Conservation (phyloP, 202 grass and related monocot species). For the Digitaria exilis region DNA sequence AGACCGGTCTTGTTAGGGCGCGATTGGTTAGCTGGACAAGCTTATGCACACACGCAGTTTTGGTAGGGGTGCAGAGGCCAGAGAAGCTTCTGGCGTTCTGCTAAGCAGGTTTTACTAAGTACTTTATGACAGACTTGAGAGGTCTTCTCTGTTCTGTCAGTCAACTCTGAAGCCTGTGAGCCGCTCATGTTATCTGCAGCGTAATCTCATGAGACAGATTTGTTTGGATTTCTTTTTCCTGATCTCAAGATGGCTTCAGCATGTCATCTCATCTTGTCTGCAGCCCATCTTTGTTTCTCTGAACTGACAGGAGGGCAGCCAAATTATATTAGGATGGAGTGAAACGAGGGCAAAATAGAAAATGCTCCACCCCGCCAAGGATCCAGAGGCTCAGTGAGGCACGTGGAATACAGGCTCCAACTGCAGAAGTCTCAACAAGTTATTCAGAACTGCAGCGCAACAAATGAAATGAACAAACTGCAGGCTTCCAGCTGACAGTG, state of each 20-base stretch:
- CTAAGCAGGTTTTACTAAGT: neutral
- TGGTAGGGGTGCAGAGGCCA: neutral
- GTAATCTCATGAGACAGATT: neutral
- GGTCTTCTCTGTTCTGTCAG: neutral
- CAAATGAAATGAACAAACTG: neutral
- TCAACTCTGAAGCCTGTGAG: neutral
- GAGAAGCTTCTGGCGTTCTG: neutral
- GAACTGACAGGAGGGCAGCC: neutral
- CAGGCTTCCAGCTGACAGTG: neutral
- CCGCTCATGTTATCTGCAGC: neutral
- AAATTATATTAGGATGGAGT: neutral
- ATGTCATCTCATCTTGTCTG: neutral
- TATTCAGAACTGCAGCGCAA: neutral
- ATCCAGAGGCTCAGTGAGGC: too few species aligned
- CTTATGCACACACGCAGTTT: too few species aligned
- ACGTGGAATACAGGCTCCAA: neutral
- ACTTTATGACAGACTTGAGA: too few species aligned
- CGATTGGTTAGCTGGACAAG: too few species aligned
- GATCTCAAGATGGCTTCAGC: neutral
- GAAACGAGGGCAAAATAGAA: neutral
- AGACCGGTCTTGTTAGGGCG: too few species aligned
- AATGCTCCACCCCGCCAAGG: too few species aligned
- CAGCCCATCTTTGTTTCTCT: neutral
- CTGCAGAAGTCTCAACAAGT: too few species aligned
- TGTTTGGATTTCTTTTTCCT: neutral